These are phyloP conservation scores for Pseudopyricularia javanii DNA, from an alignment of 2,329 filamentous ascomycete species.

Conservation along the genomic window DNA sequence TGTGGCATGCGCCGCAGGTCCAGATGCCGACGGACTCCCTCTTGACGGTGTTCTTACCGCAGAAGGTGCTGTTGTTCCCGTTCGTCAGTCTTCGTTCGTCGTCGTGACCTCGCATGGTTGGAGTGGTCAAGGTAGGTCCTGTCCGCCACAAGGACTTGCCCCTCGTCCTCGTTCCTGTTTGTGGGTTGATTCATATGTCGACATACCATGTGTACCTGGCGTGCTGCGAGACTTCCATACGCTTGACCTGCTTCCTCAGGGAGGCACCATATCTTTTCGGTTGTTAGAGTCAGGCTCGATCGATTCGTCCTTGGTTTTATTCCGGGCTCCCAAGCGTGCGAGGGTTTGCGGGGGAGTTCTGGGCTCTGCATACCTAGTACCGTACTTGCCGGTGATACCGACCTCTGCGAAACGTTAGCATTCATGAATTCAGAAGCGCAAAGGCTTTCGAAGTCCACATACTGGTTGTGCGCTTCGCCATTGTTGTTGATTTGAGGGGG, in stretches of 20 bases:
- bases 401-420: slow-evolving; percentile 2
- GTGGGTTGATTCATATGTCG: neutral
- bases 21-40: slow-evolving; percentile 4
- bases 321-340: neutral
- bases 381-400: slow-evolving; percentile 6
- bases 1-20: slow-evolving; percentile 3
- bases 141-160: too few relatives aligned
- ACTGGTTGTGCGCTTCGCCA: slow-evolving; percentile 4
- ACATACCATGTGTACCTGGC: slow-evolving; percentile 5
- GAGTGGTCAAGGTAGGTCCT: too few relatives aligned
- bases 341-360: neutral
- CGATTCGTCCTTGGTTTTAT: neutral
- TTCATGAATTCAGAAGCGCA: neutral
- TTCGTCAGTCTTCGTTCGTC: neutral
- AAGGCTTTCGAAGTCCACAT: neutral
- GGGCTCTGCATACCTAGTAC: slow-evolving; percentile 3
- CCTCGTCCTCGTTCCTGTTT: neutral
- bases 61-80: slow-evolving; percentile 2
- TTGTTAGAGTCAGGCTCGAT: neutral
- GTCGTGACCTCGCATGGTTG: too few relatives aligned
- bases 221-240: slow-evolving; percentile 4
- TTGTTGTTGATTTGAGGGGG: slow-evolving; percentile 1
- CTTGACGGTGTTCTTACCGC: slow-evolving; percentile 4
- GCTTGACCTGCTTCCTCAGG: slow-evolving; percentile 5
- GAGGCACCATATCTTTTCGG: slow-evolving; percentile 4